These are phyloP conservation scores for Acanthamoeba lugdunensis DNA, from an alignment of 208 protist genomes.

Conservation along the genomic window DNA sequence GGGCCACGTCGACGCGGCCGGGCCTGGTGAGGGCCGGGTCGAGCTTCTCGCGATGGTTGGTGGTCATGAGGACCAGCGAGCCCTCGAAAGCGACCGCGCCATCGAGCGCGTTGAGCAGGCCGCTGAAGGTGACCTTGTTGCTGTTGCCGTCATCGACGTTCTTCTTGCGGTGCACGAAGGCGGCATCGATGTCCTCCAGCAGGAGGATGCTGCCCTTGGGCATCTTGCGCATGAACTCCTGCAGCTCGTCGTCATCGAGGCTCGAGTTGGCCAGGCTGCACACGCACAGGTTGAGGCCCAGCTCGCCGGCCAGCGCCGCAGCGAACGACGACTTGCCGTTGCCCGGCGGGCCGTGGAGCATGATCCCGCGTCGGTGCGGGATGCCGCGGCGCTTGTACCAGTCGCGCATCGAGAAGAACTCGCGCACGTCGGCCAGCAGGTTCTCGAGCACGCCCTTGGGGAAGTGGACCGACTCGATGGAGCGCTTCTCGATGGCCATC, in stretches of 20 bases:
- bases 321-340: too few species aligned
- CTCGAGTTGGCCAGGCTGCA: too few species aligned
- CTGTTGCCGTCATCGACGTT: constrained; percentile 90
- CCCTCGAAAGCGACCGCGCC: constrained; percentile 90
- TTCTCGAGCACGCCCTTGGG: neutral
- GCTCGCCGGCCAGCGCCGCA: too few species aligned
- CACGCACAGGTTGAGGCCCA: too few species aligned
- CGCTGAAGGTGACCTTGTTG: too few species aligned
- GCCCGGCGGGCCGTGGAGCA: neutral
- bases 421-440: neutral
- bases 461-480: constrained; percentile 22
- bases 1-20: constrained; percentile 90
- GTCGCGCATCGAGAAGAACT: constrained; percentile 23
- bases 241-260: neutral
- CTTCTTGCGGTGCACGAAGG: constrained; percentile 87
- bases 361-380: too few species aligned
- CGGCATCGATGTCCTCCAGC: constrained; percentile 88
- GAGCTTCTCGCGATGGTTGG: constrained; percentile 94
- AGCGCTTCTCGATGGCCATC: neutral
- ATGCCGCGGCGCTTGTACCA: constrained; percentile 5
- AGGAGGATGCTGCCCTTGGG: too few species aligned
- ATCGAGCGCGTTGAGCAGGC: too few species aligned
- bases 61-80: constrained; percentile 96
- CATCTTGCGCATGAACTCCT: neutral
- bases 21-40: constrained; percentile 86